These are phyloP conservation scores for Anaeromyces robustus DNA, from an alignment of 192 early-diverging fungal genomes.

Conservation along the genomic window DNA sequence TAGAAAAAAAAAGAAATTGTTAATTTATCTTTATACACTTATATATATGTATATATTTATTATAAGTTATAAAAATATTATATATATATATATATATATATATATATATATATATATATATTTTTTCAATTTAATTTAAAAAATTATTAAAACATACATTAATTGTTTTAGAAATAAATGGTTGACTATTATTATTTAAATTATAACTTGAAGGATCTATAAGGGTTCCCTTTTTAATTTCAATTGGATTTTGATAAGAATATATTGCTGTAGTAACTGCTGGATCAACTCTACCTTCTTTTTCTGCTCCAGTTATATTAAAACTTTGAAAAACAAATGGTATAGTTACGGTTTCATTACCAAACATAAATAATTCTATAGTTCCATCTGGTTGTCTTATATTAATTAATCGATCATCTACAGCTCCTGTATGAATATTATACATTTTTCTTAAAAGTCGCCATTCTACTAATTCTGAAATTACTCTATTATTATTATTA, in stretches of 20 bases:
- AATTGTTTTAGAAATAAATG: conserved; percentile 1
- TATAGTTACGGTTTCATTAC: conserved; percentile 1
- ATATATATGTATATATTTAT: no score
- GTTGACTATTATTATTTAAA: neutral
- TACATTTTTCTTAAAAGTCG: neutral
- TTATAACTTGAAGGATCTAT: neutral
- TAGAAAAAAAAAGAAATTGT: no score
- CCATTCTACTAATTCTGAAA: neutral
- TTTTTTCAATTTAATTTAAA: neutral
- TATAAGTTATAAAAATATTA: no score
- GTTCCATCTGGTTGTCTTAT: neutral
- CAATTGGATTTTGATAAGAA: neutral
- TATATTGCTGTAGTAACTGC: neutral
- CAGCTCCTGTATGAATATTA: neutral
- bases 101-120: neutral
- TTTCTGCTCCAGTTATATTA: neutral
- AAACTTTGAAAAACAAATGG: conserved; percentile 3
- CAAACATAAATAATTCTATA: neutral
- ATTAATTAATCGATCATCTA: neutral
- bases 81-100: no score
- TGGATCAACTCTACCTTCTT: neutral
- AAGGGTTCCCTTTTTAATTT: neutral
- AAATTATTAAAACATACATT: neutral
- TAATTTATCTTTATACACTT: no score
- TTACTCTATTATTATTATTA: neutral